These are phyloP conservation scores for Dioscorea dumetorum DNA, from an alignment of 106 monocot genomes.

Conservation along the genomic window DNA sequence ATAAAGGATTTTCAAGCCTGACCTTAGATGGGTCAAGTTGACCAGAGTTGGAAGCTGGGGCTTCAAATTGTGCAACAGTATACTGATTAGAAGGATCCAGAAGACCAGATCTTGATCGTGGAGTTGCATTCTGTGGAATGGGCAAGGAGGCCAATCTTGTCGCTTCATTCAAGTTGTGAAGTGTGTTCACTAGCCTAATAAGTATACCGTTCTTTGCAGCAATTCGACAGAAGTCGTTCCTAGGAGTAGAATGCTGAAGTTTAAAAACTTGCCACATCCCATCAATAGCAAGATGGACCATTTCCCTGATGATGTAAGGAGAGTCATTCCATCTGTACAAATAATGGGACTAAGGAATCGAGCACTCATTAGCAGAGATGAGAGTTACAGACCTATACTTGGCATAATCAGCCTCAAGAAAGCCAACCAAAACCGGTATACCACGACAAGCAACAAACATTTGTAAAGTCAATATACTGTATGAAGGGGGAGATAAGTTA, in stretches of 20 bases:
- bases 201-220: slow-evolving; percentile 92
- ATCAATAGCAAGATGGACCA: slow-evolving; percentile 96
- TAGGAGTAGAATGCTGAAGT: slow-evolving; percentile 58
- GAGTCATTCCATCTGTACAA: slow-evolving; percentile 3
- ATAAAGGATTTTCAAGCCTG: slow-evolving; percentile 32
- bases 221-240: slow-evolving; percentile 86
- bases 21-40: slow-evolving; percentile 45
- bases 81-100: slow-evolving; percentile 32
- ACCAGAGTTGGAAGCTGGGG: slow-evolving; percentile 22
- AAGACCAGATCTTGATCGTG: slow-evolving; percentile 52
- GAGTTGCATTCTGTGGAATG: slow-evolving; percentile 39
- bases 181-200: slow-evolving; percentile 71
- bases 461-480: slow-evolving; percentile 77
- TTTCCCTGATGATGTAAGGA: slow-evolving; percentile 46
- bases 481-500: not conserved
- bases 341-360: not conserved
- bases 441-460: slow-evolving; percentile 97
- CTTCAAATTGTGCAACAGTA: slow-evolving; percentile 23
- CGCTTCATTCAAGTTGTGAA: slow-evolving; percentile 92
- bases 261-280: slow-evolving; percentile 98
- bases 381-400: slow-evolving; percentile 60
- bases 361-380: too few relatives aligned
- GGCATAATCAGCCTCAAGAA: slow-evolving; percentile 94
- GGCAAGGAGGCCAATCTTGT: slow-evolving; percentile 59
- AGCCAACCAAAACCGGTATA: slow-evolving; percentile 77